Conservation (phyloP, 1,284 basidiomycete species). For the Gymnopus androsaceus region DNA sequence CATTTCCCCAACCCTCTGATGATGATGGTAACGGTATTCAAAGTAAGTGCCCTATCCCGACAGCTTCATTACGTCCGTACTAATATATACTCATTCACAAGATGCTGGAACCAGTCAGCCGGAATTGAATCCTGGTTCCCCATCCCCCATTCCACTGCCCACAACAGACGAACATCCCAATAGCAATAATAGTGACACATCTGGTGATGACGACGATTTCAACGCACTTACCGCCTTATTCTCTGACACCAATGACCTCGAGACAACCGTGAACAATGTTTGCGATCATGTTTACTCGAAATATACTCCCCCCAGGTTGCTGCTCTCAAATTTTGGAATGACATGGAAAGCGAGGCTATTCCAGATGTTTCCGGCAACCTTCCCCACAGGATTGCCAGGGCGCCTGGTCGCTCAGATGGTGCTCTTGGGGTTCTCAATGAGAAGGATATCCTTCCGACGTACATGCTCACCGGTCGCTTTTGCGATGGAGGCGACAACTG, state of each 20-base stretch:
- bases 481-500: neutral
- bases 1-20: too few relatives aligned
- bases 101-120: too few relatives aligned
- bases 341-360: neutral
- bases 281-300: neutral
- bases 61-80: too few relatives aligned
- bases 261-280: neutral
- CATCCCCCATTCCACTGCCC: too few relatives aligned
- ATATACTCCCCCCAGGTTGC: neutral
- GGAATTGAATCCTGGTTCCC: too few relatives aligned
- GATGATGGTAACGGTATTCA: too few relatives aligned
- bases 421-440: neutral
- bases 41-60: too few relatives aligned
- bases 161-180: too few relatives aligned
- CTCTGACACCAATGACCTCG: neutral
- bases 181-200: too few relatives aligned
- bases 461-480: neutral
- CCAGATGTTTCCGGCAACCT: neutral
- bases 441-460: neutral
- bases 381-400: neutral
- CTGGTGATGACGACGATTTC: too few relatives aligned
- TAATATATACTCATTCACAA: too few relatives aligned
- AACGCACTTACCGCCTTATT: too few relatives aligned
- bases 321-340: neutral
- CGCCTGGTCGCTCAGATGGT: neutral